Percentiles rank a stretch among this genome's conserved stretches.
These are phyloP conservation scores for Salix suchowensis DNA, from an alignment of 345 rosid species.

Conservation along the genomic window DNA sequence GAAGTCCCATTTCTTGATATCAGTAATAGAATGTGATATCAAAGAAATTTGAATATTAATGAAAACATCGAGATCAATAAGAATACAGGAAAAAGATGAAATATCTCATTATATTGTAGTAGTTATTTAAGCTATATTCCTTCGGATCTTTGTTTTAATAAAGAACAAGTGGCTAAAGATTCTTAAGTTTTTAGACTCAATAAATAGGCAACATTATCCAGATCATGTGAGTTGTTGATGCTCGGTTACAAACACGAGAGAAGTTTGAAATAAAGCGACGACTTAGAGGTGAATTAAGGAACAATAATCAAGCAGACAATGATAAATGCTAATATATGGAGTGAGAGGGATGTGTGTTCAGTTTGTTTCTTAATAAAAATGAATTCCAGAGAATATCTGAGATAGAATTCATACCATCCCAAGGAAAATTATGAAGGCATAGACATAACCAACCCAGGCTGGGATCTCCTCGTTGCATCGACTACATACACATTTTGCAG, in stretches of 20 bases:
- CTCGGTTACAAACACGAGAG: not conserved
- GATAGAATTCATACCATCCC: conserved; percentile 24
- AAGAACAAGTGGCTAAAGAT: not conserved
- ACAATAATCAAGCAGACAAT: not conserved
- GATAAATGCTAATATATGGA: not conserved
- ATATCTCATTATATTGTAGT: not conserved
- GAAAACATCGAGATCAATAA: not conserved
- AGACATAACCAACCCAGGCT: conserved; percentile 29
- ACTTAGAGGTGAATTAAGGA: not conserved
- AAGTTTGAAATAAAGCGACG: not conserved
- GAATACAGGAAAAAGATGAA: not conserved
- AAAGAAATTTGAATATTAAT: not conserved
- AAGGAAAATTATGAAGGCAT: conserved; percentile 28
- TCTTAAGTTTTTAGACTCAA: not conserved
- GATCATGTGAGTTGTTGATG: not conserved
- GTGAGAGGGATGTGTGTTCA: not conserved
- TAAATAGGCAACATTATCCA: not conserved
- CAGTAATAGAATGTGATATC: not conserved
- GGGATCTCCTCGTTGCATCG: conserved; percentile 30
- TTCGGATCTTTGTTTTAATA: not conserved
- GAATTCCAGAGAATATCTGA: not conserved
- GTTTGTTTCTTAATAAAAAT: not conserved
- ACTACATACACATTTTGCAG: conserved; percentile 4
- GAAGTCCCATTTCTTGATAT: not conserved
- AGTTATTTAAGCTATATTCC: not conserved